Conservation (phyloP, 2,329 filamentous ascomycete species). For the Diaporthe amygdali region DNA sequence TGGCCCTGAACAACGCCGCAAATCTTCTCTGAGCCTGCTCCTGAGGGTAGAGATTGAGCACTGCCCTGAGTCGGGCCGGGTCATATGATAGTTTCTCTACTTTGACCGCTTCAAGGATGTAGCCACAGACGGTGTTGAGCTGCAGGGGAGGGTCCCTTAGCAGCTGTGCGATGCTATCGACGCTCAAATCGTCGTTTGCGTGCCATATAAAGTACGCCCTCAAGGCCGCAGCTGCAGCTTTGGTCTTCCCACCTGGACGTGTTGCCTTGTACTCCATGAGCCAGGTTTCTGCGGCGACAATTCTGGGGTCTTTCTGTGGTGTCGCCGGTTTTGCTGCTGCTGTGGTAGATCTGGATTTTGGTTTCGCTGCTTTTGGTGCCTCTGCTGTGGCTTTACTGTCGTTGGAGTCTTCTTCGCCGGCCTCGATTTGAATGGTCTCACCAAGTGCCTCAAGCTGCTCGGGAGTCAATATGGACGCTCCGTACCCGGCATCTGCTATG, state of each 20-base stretch:
- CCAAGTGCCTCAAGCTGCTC: not conserved
- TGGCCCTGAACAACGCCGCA: conserved; percentile 33
- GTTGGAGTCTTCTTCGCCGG: not conserved
- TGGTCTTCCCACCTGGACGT: conserved; percentile 29
- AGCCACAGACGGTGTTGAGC: conserved; percentile 58
- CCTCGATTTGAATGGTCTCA: not conserved
- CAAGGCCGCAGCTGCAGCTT: conserved; percentile 42
- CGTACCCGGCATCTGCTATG: conserved; percentile 12
- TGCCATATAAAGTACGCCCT: conserved; percentile 72
- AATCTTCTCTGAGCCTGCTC: conserved; percentile 32
- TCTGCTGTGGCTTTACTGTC: not conserved
- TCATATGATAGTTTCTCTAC: conserved; percentile 57
- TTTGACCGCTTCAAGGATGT: conserved; percentile 63
- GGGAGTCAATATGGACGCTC: not conserved
- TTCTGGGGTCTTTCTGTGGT: conserved; percentile 43
- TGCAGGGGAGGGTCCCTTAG: conserved; percentile 67
- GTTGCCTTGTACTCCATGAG: conserved; percentile 41
- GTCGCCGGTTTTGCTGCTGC: conserved; percentile 19
- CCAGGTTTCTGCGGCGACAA: conserved; percentile 49
- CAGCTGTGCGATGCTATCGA: conserved; percentile 56
- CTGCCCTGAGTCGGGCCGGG: conserved; percentile 48
- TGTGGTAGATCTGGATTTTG: conserved; percentile 12
- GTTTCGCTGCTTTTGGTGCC: conserved; percentile 16
- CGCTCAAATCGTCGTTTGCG: conserved; percentile 50
- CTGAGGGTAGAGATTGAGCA: conserved; percentile 43